Evolutionary conservation across 768 basidiomycete genomes (phyloP).

Genomic region (Boletus sensibilis): DNA sequence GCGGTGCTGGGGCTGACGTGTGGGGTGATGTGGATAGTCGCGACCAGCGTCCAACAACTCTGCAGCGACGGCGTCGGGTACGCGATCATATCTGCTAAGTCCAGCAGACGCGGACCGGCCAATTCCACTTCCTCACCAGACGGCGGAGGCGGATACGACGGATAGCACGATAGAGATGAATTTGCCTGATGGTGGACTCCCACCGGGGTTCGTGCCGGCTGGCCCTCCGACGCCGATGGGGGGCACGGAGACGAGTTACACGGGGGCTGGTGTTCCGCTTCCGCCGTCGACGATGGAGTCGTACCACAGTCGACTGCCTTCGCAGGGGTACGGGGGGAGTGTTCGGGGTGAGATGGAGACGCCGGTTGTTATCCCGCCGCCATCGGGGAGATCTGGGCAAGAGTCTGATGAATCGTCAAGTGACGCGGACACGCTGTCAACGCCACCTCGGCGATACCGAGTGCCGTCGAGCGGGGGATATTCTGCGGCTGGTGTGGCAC

Average conservation of each 20-base stretch:
- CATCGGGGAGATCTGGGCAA: conserved; percentile 14
- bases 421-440: conserved; percentile 37
- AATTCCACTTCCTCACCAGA: conserved; percentile 29
- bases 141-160: conserved; percentile 1
- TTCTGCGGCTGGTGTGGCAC: conserved; percentile 11
- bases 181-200: conserved; percentile 30
- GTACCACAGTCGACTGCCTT: conserved; percentile 25
- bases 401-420: conserved; percentile 34
- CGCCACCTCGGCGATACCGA: conserved; percentile 28
- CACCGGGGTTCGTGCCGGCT: conserved; percentile 38
- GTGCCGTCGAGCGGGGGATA: conserved; percentile 21
- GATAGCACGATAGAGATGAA: conserved; percentile 24
- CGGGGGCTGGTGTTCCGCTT: conserved; percentile 31
- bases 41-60: conserved; percentile 40
- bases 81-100: conserved; percentile 35
- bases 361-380: conserved; percentile 31
- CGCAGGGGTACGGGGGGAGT: conserved; percentile 10
- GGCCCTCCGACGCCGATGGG: conserved; percentile 20
- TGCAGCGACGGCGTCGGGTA: conserved; percentile 22
- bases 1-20: conserved; percentile 3
- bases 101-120: conserved; percentile 42
- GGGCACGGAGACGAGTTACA: conserved; percentile 20
- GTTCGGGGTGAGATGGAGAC: conserved; percentile 1
- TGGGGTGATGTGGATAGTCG: conserved; percentile 28
- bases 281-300: conserved; percentile 31